Evolutionary conservation across 345 rosid genomes (phyloP), one percentile per base, ranked within the genome.

Genomic region (Hibiscus syriacus): DNA sequence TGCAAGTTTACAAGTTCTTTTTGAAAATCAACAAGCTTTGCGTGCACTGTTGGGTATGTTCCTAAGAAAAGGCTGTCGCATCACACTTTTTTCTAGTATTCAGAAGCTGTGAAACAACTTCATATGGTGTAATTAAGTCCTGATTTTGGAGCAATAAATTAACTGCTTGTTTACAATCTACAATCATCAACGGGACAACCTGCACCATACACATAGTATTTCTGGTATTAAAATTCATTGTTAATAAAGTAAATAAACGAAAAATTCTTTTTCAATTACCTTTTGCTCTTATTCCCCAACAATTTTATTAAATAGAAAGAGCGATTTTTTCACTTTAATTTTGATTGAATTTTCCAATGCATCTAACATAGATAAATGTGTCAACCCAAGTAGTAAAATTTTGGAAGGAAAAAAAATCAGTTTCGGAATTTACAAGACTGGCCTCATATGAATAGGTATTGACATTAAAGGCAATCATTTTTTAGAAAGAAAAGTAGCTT

Each of bases 141-240:
- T 79, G 85, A 73, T 88, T 90, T 64, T 84, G 98, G 72, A 92
- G 90, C 75, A 92, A 85, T 61, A 92, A 79, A 23, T 88, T 73
- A 72, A 86, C 89, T 38, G 98, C 90, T 58, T 83, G 89, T 79
- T 95, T 92, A 83, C 84, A 74, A 78, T 95, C 99, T 38, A 95
- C 85, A 82, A 78, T 81, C 98, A 95, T 88, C 77, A 95, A 67
- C 76, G 88, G 90, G 74, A 79, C 90, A 78, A 87, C 97, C 99
- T 95, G 85, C 80, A 81, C 9, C 39, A 45, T 29, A 69, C 60
- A 77, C 26, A 57, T 20, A 50, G 12, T 50, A 50, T 50, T 17
- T 50, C 19, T 50, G 26, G 25, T 26, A 50, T 50, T 50, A 50
- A 50, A 36, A 36, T 16, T 46, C 8, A 4, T 46, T n/a, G n/a